A percentile compares a stretch with the other conserved stretches of the same genome.
These are phyloP conservation scores for Tetrahymena borealis DNA, from an alignment of 73 alveolate species.

Conservation along the genomic window DNA sequence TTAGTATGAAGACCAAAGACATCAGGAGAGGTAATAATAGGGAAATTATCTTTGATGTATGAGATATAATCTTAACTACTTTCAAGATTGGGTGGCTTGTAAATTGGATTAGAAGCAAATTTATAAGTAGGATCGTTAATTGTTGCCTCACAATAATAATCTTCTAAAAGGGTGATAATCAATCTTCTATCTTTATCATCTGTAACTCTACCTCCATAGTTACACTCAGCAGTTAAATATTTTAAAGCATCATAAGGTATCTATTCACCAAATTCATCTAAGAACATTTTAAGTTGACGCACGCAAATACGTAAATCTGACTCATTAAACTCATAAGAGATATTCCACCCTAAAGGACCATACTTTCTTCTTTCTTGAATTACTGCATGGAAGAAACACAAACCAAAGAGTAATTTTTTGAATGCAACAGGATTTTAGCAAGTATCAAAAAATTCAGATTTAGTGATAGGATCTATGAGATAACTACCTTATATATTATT, in stretches of 20 bases:
- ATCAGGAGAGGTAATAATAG: conserved; percentile 94
- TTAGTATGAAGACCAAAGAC: conserved; percentile 99
- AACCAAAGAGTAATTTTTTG: conserved; percentile 92
- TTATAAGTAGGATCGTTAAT: conserved; percentile 76
- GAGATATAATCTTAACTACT: conserved; percentile 88
- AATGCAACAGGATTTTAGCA: conserved; percentile 93
- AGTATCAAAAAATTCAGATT: conserved; percentile 88
- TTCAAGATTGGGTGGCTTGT: conserved; percentile 88
- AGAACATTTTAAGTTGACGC: conserved; percentile 93
- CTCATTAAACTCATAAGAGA: conserved; percentile 98
- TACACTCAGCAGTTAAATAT: conserved; percentile 99
- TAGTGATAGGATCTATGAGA: conserved; percentile 92
- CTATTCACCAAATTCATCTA: conserved; percentile 91
- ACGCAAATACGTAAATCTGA: conserved; percentile 95
- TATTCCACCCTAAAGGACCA: conserved; percentile 99
- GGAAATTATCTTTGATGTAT: conserved; percentile 83
- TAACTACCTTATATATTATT: conserved; percentile 93
- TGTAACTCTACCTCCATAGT: conserved; percentile 99
- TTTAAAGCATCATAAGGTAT: conserved; percentile 97
- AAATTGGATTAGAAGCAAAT: conserved; percentile 77
- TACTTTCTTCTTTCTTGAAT: conserved; percentile 96
- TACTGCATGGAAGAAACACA: conserved; percentile 99
- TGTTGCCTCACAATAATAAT: conserved; percentile 81
- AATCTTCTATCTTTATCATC: conserved; percentile 99
- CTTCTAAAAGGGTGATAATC: conserved; percentile 87